These are phyloP conservation scores for Hypoxylon rubiginosum DNA, from an alignment of 2,329 filamentous ascomycete species.

Conservation along the genomic window DNA sequence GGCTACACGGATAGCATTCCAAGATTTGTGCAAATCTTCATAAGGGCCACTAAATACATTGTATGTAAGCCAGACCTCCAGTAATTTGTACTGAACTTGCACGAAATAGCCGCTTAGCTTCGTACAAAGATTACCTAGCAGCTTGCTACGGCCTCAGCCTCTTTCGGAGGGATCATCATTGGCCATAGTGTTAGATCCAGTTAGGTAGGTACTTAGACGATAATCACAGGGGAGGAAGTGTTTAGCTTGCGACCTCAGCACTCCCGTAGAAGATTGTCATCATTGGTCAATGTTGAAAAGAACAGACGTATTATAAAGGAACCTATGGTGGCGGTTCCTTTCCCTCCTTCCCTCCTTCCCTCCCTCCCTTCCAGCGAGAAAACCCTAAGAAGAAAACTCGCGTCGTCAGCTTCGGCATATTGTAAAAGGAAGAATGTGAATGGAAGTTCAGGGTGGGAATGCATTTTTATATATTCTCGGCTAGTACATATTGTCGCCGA, in stretches of 20 bases:
- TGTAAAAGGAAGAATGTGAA: neutral
- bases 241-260: slow-evolving; percentile 3
- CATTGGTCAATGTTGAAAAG: slow-evolving; percentile 6
- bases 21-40: neutral
- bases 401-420: no score
- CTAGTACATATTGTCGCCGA: no score
- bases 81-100: neutral
- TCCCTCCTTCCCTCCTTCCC: no score
- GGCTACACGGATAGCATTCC: slow-evolving; percentile 12
- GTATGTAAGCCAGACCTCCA: neutral
- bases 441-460: no score
- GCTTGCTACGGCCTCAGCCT: slow-evolving; percentile 8
- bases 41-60: neutral
- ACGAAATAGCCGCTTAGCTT: neutral
- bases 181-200: neutral
- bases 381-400: no score
- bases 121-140: neutral
- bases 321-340: no score
- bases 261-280: neutral
- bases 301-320: slow-evolving; percentile 4
- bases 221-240: neutral
- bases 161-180: neutral
- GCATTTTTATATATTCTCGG: neutral
- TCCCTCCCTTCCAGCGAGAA: no score
- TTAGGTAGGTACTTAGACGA: neutral